Evolutionary conservation across 129 eudicot species (phyloP).

Genomic region (Erigeron canadensis): DNA sequence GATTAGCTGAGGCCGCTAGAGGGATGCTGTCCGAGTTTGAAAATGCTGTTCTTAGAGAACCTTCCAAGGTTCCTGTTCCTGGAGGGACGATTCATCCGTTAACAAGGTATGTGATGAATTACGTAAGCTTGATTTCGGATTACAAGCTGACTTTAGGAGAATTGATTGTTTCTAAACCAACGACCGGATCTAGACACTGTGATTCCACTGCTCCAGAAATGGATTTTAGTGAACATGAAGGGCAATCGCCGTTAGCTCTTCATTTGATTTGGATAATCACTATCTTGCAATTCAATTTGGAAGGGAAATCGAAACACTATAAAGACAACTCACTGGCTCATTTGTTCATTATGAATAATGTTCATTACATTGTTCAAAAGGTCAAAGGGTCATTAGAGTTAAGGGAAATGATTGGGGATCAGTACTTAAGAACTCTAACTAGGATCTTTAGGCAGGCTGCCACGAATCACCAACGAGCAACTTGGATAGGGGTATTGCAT

Average conservation of each 20-base stretch:
- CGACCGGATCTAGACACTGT: slow-evolving; percentile 54
- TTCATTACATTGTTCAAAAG: slow-evolving; percentile 71
- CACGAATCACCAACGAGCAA: slow-evolving; percentile 59
- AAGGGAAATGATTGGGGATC: slow-evolving; percentile 66
- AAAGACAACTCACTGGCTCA: slow-evolving; percentile 62
- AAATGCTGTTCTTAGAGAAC: slow-evolving; percentile 68
- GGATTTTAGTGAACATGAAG: slow-evolving; percentile 62
- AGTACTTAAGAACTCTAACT: slow-evolving; percentile 55
- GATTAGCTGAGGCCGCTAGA: slow-evolving; percentile 73
- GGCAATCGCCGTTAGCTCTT: slow-evolving; percentile 50
- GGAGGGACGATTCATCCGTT: slow-evolving; percentile 88
- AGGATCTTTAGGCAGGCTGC: slow-evolving; percentile 57
- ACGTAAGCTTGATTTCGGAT: slow-evolving; percentile 62
- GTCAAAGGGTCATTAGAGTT: slow-evolving; percentile 59
- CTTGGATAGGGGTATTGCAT: slow-evolving; percentile 66
- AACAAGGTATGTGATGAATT: slow-evolving; percentile 91
- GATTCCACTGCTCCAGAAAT: slow-evolving; percentile 52
- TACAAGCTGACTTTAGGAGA: slow-evolving; percentile 58
- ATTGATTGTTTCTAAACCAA: slow-evolving; percentile 63
- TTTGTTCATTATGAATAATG: slow-evolving; percentile 76
- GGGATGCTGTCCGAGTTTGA: slow-evolving; percentile 81
- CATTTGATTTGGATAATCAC: slow-evolving; percentile 69
- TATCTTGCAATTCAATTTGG: slow-evolving; percentile 55
- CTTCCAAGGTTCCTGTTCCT: slow-evolving; percentile 65
- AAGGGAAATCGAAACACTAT: slow-evolving; percentile 64